Conservation (phyloP, 371 early-diverging fungal species). For the Nematocida minor region DNA sequence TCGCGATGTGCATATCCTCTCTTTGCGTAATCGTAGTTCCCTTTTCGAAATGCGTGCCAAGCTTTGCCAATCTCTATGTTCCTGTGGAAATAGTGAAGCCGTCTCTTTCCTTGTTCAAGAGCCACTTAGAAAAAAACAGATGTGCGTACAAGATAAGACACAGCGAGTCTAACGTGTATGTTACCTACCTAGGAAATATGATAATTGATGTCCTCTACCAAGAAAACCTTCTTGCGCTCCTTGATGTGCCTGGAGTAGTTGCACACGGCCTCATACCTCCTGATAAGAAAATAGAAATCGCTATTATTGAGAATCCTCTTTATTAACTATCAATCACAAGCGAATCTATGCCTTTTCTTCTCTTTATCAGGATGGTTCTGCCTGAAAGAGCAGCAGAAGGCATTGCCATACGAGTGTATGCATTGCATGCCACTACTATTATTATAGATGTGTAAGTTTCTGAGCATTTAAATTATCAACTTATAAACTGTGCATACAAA, state of each 20-base stretch:
- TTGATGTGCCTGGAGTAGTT: conserved; percentile 60
- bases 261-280: conserved; percentile 59
- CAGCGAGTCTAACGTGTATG: not conserved
- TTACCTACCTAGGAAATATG: conserved; percentile 58
- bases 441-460: no score
- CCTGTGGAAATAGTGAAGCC: conserved; percentile 57
- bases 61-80: conserved; percentile 51
- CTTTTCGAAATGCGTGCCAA: conserved; percentile 42
- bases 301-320: conserved; percentile 3
- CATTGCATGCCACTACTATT: not conserved
- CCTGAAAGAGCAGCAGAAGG: not conserved
- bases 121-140: not conserved
- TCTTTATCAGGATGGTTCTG: not conserved
- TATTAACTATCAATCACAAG: not conserved
- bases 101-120: conserved; percentile 23
- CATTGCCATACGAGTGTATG: not conserved
- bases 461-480: no score
- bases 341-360: not conserved
- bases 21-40: conserved; percentile 56
- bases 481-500: no score
- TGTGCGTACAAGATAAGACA: conserved; percentile 26
- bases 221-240: conserved; percentile 30
- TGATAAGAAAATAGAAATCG: not conserved
- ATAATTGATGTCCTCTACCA: conserved; percentile 58
- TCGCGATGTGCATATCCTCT: conserved; percentile 47